Base-by-base conservation (phyloP, 2,329 filamentous ascomycete species). In the Fusarium albidum region DNA sequence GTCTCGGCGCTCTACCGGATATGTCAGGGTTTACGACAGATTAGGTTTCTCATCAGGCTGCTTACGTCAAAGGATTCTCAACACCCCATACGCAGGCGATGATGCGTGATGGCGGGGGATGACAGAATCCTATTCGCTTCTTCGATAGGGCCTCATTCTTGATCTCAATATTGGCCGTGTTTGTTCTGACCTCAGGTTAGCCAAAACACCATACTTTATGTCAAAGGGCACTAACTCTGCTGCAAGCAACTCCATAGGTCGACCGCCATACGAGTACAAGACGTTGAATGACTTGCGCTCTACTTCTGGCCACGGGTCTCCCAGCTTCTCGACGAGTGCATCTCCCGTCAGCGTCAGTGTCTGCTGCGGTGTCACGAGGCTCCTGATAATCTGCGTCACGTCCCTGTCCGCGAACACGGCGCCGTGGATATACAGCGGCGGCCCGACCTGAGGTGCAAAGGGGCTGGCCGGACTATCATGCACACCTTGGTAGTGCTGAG, bases 111-210 rank as follows among this genome's bases (percentile, higher is more conserved):
- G 47, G 47, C 5, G 48, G 42, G 15, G 52, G 42, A 5, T 47
- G 47, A 9, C 52, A 55, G 28, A 55, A 55, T 12, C 47, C 52
- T 48, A 55, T 52, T 4, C 52, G 47, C 35, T 55, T 33, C 31
- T 40, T 55, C 13, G 52, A 55, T 42, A 55, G 46, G 8, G 52
- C 52, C 42, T 55, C 52, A 28, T 55, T 35, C 32, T 47, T 55
- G 32, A 55, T 52, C 25, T 55, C 52, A 7, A 55, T 55, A 27
- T 47, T 55, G 27, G 18, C 3, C 12, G 32, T 52, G 4, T 8
- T 34, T 15, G 52, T 52, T 8, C 52, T 55, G 28, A n/a, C 14
- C n/a, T 5, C 13, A 13, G 17, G 27, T 55, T 31, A 52, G 32
- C 15, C 8, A 31, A 21, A 1, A 8, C 14, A 21, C 17, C 6